Conservation (phyloP, 805 yeast genomes). For the Wickerhamiella azyma region DNA sequence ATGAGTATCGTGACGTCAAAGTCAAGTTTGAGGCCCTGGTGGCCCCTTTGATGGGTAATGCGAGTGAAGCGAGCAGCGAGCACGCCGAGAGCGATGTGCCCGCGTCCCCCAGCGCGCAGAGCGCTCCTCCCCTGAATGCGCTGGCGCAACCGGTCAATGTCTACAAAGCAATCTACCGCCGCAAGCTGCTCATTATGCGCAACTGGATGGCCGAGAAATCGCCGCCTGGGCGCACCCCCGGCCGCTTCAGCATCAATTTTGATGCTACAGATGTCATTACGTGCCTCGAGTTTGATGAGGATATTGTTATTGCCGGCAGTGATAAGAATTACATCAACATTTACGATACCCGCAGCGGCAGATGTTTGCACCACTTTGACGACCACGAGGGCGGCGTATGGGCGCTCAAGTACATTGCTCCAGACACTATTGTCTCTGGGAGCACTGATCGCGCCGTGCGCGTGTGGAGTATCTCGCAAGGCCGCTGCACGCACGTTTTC, state of each 20-base stretch:
- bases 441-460: slow-evolving; percentile 90
- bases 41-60: too few species aligned
- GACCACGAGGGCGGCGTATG: slow-evolving; percentile 99
- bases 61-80: too few species aligned
- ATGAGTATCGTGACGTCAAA: neutral
- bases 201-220: slow-evolving; percentile 55
- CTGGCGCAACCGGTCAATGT: slow-evolving; percentile 23
- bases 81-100: too few species aligned
- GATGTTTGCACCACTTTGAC: slow-evolving; percentile 41
- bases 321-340: slow-evolving; percentile 75
- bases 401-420: slow-evolving; percentile 80
- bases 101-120: too few species aligned
- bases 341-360: slow-evolving; percentile 64
- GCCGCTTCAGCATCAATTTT: slow-evolving; percentile 40
- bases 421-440: slow-evolving; percentile 71
- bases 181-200: slow-evolving; percentile 40
- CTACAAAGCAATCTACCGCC: slow-evolving; percentile 46
- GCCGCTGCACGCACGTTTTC: slow-evolving; percentile 80
- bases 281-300: slow-evolving; percentile 84
- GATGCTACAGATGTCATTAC: slow-evolving; percentile 58
- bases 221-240: slow-evolving; percentile 55
- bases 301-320: slow-evolving; percentile 81
- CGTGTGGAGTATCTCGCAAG: slow-evolving; percentile 79
- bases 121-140: slow-evolving; percentile 13
- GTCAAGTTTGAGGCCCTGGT: slow-evolving; percentile 10